Evolutionary conservation across 179 eudicot species (phyloP).

Genomic region (Sideroxylon spinosum): DNA sequence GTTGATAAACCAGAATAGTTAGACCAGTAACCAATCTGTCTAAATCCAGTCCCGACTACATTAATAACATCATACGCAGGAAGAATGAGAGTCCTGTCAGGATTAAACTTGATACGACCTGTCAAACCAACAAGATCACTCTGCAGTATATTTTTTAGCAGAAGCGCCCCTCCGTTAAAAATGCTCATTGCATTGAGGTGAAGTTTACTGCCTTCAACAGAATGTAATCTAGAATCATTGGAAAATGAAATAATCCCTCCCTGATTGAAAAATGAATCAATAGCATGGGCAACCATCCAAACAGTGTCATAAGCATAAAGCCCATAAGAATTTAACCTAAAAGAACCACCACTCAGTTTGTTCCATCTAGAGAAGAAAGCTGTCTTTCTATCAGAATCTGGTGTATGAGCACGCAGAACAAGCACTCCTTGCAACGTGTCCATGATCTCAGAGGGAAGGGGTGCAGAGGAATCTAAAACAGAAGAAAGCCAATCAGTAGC

Average conservation of each 20-base stretch:
- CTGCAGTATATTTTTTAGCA: constrained; percentile 50
- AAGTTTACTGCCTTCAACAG: constrained; percentile 31
- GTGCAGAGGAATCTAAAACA: constrained; percentile 48
- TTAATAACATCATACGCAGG: constrained; percentile 85
- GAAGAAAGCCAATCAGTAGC: constrained; percentile 84
- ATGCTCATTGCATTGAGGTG: constrained; percentile 57
- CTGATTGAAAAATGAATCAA: constrained; percentile 53
- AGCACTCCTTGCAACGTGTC: constrained; percentile 53
- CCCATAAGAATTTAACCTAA: constrained; percentile 46
- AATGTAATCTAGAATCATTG: constrained; percentile 36
- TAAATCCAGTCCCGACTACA: constrained; percentile 71
- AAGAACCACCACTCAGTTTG: constrained; percentile 5
- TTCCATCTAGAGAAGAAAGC: constrained; percentile 52
- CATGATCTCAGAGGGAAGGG: constrained; percentile 35
- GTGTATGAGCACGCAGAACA: constrained; percentile 56
- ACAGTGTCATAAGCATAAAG: constrained; percentile 63
- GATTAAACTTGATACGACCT: constrained; percentile 59
- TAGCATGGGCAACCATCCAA: constrained; percentile 33
- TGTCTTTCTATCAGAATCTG: constrained; percentile 43
- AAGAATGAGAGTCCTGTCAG: constrained; percentile 43
- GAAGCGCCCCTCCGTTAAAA: constrained; percentile 66
- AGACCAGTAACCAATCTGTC: constrained; percentile 80
- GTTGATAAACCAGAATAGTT: constrained; percentile 74
- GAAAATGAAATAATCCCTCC: constrained; percentile 77
- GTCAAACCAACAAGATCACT: constrained; percentile 64